Base-by-base conservation (phyloP, 805 yeast genomes). In the Suhomyces prunicola region DNA sequence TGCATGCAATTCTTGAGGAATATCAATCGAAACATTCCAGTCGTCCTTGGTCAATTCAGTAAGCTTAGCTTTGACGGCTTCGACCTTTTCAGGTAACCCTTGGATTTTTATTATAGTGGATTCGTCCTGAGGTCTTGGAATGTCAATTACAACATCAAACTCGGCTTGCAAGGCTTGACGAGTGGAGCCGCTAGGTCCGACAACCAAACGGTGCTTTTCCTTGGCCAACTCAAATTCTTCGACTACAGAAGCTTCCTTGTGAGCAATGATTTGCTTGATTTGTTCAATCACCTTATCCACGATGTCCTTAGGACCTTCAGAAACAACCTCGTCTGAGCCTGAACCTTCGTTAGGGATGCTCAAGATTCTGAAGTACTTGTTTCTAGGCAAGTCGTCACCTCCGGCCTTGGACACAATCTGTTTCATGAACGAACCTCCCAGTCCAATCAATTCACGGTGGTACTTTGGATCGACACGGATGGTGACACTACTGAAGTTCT, bases 391-490 rank as follows among this genome's bases (percentile, higher is more conserved):
- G 47, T 65, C 62, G 55, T 82, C 87, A 48, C 79, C 80, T 55
- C 97, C 97, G 39, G 97, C 97, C 50, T 81, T 81, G 47, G 81
- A 63, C 49, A 92, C 83, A 50, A 94, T 88, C 47, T 84, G 88
- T 60, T 86, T 83, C 73, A 88, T 83, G 19, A 78, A 82, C 24
- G 87, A 77, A 53, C 96, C 97, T 56, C 84, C 83, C 52, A 85
- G 81, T 31, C 98, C 98, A 55, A 90, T 83, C 59, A 93, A 77
- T 51, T 79, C 80, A 62, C 86, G 84, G 68, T 87, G 91, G 73
- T 83, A 86, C 64, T 86, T 83, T 50, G 87, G 86, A 57, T 86
- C 86, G 53, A 93, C 90, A 19, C 80, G 81, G 44, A 93, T 62
- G 8, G 82, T 73, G 52, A 78, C 79, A 15, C 83, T 77, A 27